Evolutionary conservation across 768 basidiomycete genomes (phyloP), one percentile per base, ranked within the genome.

Genomic region (Coprinellus aureogranulatus): DNA sequence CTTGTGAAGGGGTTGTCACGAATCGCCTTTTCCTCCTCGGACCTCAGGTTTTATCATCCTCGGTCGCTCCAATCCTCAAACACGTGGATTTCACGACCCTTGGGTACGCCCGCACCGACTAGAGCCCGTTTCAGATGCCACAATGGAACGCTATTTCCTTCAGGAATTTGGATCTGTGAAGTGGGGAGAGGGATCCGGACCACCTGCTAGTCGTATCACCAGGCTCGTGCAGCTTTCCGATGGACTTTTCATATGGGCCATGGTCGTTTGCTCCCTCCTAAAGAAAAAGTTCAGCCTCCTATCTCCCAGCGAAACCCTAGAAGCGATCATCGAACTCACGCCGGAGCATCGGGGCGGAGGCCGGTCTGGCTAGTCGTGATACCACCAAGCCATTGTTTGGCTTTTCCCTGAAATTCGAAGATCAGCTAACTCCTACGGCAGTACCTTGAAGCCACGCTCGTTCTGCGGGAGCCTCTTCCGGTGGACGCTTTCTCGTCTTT

Each of bases 11-110:
- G 30, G 9, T 46, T 59, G 18, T 4, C 25, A 4, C 44, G 49
- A 22, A 18, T 59, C 16, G 14, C 10, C 44, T 45, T 34, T 18
- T 31, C 25, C 0, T 45, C 53, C 4, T 39, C 54, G 6, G 10
- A 20, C 12, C 27, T 59, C 8, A 59, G 48, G 51, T n/a, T 50
- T 59, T 44, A 45, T 59, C 59, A 27, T 59, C 10, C 50, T 53
- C 18, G 54, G 59, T 40, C 59, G 59, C 23, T 44, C 16, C 18
- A 26, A 26, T 31, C 22, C 50, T n/a, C 2, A 20, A 14, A 30
- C 16, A 25, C 50, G 31, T 37, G 50, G 23, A 25, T 25, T 45
- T 20, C 10, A 45, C 2, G 23, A 45, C 44, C 2, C 23, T 10
- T 45, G 14, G n/a, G 18, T 22, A 22, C 26, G 20, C 25, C 11